Conservation (phyloP, 1,139 yeast genomes). For the Taphrina communis region DNA sequence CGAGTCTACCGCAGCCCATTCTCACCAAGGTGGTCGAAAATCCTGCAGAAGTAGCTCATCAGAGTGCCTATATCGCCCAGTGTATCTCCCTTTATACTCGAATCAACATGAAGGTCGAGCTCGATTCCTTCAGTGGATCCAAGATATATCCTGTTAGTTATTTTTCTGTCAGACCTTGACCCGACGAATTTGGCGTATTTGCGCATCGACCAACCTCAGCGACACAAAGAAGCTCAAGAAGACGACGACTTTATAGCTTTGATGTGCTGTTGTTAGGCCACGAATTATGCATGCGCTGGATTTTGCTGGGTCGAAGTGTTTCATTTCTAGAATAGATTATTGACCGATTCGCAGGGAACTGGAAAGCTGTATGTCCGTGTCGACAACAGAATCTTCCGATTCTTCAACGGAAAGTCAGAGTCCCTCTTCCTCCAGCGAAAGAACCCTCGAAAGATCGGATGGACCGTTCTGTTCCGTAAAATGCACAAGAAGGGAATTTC, state of each 20-base stretch:
- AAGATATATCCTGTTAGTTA: conserved; percentile 85
- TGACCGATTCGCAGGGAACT: conserved; percentile 51
- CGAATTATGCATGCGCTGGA: not conserved
- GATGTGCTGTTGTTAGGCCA: not conserved
- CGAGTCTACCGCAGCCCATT: conserved; percentile 8
- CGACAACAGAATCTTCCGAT: conserved; percentile 99
- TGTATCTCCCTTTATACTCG: conserved; percentile 22
- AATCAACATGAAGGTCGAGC: conserved; percentile 92
- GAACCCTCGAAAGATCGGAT: conserved; percentile 99
- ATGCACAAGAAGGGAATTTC: conserved; percentile 99
- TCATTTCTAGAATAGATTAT: conserved; percentile 8
- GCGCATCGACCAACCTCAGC: not conserved
- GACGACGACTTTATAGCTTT: not conserved
- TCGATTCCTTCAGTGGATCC: conserved; percentile 98
- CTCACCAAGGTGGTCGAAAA: not conserved
- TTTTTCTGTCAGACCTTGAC: not conserved
- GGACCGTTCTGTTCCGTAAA: conserved; percentile 99
- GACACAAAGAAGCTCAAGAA: not conserved
- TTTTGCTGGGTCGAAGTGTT: conserved; percentile 1
- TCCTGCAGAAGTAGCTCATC: conserved; percentile 19
- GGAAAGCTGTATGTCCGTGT: conserved; percentile 99
- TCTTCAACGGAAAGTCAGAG: conserved; percentile 97
- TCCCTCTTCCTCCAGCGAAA: conserved; percentile 99
- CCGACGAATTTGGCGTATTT: not conserved
- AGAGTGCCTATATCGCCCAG: conserved; percentile 21